Base-by-base conservation (phyloP, 345 rosid genomes). In the Barbarea vulgaris region DNA sequence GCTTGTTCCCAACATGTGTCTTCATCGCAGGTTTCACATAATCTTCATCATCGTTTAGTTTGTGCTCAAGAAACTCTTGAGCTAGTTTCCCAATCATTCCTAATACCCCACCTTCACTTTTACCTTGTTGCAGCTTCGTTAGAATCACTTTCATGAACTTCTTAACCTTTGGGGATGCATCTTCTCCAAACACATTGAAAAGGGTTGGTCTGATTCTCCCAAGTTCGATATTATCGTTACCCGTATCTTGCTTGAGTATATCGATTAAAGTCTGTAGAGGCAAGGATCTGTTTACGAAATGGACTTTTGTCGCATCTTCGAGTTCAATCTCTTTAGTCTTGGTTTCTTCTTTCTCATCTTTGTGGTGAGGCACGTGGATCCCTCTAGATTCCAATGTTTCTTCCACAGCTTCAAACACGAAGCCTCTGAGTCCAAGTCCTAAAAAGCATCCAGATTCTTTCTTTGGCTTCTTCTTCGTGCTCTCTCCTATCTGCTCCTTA, bases 401-500 rank as follows among this genome's bases (percentile, higher is more conserved):
- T 76, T 86, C 66, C 11, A 91, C 81, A 0, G 74, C 83, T 37
- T 78, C 79, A 66, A 81, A 82, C 74, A 88, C 79, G 69, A 94
- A 86, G 72, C 65, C 75, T 79, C 72, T 83, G 80, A 69, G 34
- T 22, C 64, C 50, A 69, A 83, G 78, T 54, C 88, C 80, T 53
- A 79, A 85, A 65, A 80, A 82, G 27, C 47, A 56, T 47, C 67
- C 78, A 22, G 84, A 77, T 57, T 81, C 87, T 25, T 82, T 65
- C 41, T 77, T 42, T 12, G 75, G 3, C 64, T 80, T 19, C 61
- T 71, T 87, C 78, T 74, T 87, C 5, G 90, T 87, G 87, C 98
- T 94, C 72, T 94, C 93, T 42, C 99, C 97, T 10, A 95, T 92
- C 77, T 95, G 97, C 82, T 95, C 99, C 55, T 91, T 89, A 67